These are phyloP conservation scores for Lathyrus aphaca DNA, from an alignment of 306 rosid species.

Conservation along the genomic window DNA sequence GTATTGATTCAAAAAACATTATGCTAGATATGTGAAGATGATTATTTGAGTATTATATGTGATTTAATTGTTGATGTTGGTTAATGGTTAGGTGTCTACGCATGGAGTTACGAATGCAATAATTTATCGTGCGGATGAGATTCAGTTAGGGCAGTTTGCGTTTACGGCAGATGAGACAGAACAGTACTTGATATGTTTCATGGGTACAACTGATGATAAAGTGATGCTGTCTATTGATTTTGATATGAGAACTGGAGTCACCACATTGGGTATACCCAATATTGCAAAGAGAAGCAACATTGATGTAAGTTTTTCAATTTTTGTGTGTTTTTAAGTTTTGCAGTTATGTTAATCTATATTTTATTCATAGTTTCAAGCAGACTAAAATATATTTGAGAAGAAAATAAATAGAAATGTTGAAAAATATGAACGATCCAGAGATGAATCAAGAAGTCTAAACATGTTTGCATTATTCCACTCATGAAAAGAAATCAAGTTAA, in stretches of 20 bases:
- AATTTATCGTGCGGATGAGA: slow-evolving; percentile 40
- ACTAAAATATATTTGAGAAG: no score
- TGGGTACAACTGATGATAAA: slow-evolving; percentile 38
- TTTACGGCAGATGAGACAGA: slow-evolving; percentile 55
- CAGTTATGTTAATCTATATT: no score
- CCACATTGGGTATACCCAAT: neutral
- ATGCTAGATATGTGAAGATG: neutral
- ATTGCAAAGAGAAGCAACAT: neutral
- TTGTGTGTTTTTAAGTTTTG: no score
- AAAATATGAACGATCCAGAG: no score
- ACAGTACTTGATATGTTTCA: slow-evolving; percentile 64
- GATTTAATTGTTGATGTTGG: neutral
- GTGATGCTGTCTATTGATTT: slow-evolving; percentile 24
- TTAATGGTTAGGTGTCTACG: slow-evolving; percentile 47
- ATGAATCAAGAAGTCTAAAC: no score
- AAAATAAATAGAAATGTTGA: no score
- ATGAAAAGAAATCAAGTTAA: no score
- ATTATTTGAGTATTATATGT: neutral
- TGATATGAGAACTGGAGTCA: neutral
- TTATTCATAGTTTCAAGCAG: no score
- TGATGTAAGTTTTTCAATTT: neutral
- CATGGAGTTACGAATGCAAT: slow-evolving; percentile 27
- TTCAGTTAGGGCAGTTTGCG: slow-evolving; percentile 57
- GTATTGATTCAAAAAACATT: neutral
- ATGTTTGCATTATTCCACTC: no score